phyloP scores from a whole-genome alignment of 2,329 filamentous ascomycete species.

The Helotiales sp. region DNA sequence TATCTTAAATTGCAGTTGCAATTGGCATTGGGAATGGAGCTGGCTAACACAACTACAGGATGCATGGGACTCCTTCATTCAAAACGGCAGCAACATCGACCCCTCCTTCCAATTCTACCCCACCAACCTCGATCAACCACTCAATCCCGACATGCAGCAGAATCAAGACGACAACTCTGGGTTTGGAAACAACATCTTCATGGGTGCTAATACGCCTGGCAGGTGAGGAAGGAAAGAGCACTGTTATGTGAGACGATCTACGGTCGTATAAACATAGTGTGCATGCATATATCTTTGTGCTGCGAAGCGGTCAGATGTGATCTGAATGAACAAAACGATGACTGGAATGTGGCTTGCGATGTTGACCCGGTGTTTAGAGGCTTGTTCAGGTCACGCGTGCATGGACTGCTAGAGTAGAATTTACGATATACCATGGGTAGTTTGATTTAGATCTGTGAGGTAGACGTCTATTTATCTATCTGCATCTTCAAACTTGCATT shows the following conservation, averaged over 20 bases:
- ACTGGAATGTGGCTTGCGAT: too few species aligned
- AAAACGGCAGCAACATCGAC: conserved; percentile 53
- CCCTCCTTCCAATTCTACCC: conserved; percentile 42
- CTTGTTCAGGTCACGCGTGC: too few species aligned
- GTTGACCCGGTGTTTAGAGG: too few species aligned
- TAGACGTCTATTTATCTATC: too few species aligned
- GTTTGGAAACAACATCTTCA: conserved; percentile 41
- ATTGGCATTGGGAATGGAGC: neutral
- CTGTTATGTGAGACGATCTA: neutral
- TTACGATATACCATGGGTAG: too few species aligned
- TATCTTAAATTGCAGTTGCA: neutral
- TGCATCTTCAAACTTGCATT: too few species aligned
- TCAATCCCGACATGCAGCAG: conserved; percentile 27
- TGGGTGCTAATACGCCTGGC: conserved; percentile 44
- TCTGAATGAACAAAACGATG: too few species aligned
- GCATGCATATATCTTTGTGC: neutral
- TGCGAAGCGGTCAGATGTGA: neutral
- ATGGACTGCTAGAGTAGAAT: too few species aligned
- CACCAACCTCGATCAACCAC: conserved; percentile 31
- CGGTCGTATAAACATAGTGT: neutral
- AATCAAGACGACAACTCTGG: conserved; percentile 26
- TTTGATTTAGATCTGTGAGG: too few species aligned
- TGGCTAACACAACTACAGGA: conserved; percentile 52
- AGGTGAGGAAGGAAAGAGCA: conserved; percentile 26
- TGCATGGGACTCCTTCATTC: conserved; percentile 72